Percentiles rank a stretch among this genome's conserved stretches.
Evolutionary conservation across 345 rosid species (phyloP).

Genomic region (Corymbia maculata): DNA sequence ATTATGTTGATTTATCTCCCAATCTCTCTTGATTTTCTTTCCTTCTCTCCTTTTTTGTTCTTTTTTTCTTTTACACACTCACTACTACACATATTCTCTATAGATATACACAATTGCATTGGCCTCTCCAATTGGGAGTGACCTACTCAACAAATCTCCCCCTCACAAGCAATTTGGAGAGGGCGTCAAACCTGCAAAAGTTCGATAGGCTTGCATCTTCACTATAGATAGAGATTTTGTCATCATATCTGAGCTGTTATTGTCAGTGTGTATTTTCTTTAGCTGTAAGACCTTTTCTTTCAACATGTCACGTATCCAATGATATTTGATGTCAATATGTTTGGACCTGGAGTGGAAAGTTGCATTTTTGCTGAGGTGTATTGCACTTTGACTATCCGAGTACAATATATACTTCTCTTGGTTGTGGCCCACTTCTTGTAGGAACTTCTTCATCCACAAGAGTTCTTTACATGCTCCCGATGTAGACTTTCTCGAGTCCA

Average conservation of each 20-base stretch:
- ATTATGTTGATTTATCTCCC: not conserved
- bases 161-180: not conserved
- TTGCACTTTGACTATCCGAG: not conserved
- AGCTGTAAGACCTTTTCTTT: not conserved
- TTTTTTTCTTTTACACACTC: not conserved
- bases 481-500: not conserved
- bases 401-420: not conserved
- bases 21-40: not conserved
- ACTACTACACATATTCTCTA: not conserved
- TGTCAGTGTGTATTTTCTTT: not conserved
- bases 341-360: not conserved
- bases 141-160: not conserved
- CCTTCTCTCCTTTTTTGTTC: no score
- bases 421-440: not conserved
- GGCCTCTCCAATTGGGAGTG: not conserved
- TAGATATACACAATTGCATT: fast-evolving
- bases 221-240: not conserved
- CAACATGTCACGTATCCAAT: not conserved
- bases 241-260: not conserved
- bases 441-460: not conserved
- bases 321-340: not conserved
- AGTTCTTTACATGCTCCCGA: not conserved
- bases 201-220: not conserved
- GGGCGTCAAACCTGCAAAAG: not conserved
- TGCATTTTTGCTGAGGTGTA: not conserved